A percentile compares a stretch with the other conserved stretches of the same genome.
Conservation (phyloP, 441 rosid species). For the Arabidopsis hybrid region DNA sequence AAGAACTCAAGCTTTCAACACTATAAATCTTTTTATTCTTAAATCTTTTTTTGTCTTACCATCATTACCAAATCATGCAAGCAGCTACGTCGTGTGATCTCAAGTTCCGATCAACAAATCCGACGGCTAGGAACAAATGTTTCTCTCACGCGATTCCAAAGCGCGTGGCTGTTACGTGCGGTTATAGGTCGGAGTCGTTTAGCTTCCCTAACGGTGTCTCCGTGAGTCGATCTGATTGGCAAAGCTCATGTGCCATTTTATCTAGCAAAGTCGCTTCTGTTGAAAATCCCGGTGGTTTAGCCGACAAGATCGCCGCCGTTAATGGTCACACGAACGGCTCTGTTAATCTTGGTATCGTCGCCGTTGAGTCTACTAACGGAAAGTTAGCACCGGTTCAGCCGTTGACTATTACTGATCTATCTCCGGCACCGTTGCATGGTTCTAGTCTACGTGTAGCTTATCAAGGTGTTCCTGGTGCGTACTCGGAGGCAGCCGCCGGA, state of each 20-base stretch:
- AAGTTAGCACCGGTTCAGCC: slow-evolving; percentile 32
- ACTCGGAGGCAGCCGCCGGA: slow-evolving; percentile 44
- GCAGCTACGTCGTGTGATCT: slow-evolving; percentile 36
- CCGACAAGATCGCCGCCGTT: slow-evolving; percentile 37
- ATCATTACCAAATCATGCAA: slow-evolving; percentile 30
- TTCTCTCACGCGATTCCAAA: slow-evolving; percentile 6
- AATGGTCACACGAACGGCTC: slow-evolving; percentile 39
- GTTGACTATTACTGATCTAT: slow-evolving; percentile 35
- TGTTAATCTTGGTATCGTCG: slow-evolving; percentile 30
- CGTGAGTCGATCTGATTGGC: slow-evolving; percentile 41
- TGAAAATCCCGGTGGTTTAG: slow-evolving; percentile 28
- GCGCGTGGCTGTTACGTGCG: slow-evolving; percentile 32
- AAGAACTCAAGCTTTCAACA: slow-evolving; percentile 35
- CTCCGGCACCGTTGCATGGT: slow-evolving; percentile 43
- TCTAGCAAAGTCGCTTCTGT: slow-evolving; percentile 40
- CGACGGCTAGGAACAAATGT: background rate
- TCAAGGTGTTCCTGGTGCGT: slow-evolving; percentile 43
- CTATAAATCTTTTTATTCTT: background rate
- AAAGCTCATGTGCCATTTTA: slow-evolving; percentile 42
- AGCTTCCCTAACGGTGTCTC: slow-evolving; percentile 35
- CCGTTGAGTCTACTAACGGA: slow-evolving; percentile 5
- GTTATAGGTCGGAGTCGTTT: slow-evolving; percentile 30
- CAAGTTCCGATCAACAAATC: slow-evolving; percentile 29
- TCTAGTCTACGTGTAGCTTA: slow-evolving; percentile 42
- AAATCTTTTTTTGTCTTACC: background rate